Evolutionary conservation across 1,139 yeast genomes (phyloP).

Genomic region (Pichia sp.): DNA sequence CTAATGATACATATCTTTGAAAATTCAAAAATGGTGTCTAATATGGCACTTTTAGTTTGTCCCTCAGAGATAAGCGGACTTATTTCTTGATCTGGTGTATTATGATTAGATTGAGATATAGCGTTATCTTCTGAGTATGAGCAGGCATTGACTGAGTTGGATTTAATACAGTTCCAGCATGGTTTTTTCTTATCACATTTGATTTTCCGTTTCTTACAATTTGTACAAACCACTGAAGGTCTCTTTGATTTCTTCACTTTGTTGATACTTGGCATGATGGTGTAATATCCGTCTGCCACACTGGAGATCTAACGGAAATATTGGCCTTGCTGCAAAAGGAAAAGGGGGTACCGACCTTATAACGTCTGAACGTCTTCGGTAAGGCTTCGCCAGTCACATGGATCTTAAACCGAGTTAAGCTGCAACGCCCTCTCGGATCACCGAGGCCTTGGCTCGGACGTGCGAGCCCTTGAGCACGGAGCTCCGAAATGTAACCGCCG

Average conservation of each 20-base stretch:
- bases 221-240: constrained; percentile 28
- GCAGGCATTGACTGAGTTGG: constrained; percentile 15
- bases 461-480: too few relatives aligned
- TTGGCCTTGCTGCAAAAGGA: too few relatives aligned
- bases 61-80: too few relatives aligned
- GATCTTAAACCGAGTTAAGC: too few relatives aligned
- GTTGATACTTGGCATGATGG: not conserved
- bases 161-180: constrained; percentile 36
- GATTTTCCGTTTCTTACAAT: constrained; percentile 27
- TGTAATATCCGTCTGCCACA: too few relatives aligned
- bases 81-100: too few relatives aligned
- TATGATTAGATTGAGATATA: not conserved
- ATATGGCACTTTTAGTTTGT: not conserved
- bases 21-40: not conserved
- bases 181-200: constrained; percentile 52
- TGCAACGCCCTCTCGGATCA: too few relatives aligned
- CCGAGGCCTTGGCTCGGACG: too few relatives aligned
- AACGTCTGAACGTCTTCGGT: too few relatives aligned
- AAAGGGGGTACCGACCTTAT: too few relatives aligned
- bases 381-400: too few relatives aligned
- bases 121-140: not conserved
- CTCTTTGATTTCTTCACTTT: constrained; percentile 12
- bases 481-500: too few relatives aligned
- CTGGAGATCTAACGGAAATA: not conserved
- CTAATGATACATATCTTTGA: not conserved